phyloP scores from a whole-genome alignment of 306 rosid genomes.

The Psophocarpus tetragonolobus region DNA sequence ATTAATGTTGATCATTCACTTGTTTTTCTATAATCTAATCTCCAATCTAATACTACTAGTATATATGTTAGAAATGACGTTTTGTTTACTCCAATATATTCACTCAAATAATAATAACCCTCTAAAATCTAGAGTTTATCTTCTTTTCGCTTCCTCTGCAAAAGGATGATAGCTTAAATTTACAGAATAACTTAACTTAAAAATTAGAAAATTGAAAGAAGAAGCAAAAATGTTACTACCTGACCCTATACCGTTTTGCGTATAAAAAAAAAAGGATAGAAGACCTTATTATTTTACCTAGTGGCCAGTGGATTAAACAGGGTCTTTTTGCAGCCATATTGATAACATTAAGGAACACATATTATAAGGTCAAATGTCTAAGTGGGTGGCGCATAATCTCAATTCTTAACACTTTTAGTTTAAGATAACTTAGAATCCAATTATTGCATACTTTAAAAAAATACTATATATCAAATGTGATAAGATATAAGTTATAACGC shows the following conservation, averaged over 20 bases:
- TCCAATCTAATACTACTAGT: neutral
- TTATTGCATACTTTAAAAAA: neutral
- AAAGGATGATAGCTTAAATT: no score
- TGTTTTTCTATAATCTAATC: neutral
- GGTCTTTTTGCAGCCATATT: neutral
- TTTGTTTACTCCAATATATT: neutral
- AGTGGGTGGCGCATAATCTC: slow-evolving; percentile 7
- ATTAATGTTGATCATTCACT: neutral
- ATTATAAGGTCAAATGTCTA: neutral
- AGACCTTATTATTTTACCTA: no score
- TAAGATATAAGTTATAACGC: no score
- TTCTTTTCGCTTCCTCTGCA: neutral
- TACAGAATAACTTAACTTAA: neutral
- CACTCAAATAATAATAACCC: neutral
- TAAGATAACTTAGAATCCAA: neutral
- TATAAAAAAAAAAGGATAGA: no score
- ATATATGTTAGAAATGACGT: neutral
- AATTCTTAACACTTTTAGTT: neutral
- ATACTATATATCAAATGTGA: neutral
- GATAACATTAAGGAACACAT: neutral
- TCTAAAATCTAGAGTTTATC: neutral
- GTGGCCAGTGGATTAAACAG: neutral
- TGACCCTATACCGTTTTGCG: no score
- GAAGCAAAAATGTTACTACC: neutral
- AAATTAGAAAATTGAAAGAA: neutral